Evolutionary conservation across 169 alveolate genomes (phyloP).

Genomic region (Plasmodium relictum): DNA sequence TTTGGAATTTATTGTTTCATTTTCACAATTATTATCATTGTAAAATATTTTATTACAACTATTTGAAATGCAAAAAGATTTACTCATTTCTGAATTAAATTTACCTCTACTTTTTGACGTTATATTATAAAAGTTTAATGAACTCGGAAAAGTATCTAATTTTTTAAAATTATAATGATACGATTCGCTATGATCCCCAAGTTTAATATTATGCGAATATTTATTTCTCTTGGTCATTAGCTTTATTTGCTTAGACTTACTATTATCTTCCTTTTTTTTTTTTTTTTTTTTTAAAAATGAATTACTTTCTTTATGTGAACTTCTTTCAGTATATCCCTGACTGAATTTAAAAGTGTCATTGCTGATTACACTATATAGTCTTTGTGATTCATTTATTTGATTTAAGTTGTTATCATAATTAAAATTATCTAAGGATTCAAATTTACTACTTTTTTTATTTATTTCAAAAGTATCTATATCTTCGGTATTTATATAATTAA

Average conservation of each 20-base stretch:
- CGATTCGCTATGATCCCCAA: too few species aligned
- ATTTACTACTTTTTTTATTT: background rate
- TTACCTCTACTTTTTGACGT: too few species aligned
- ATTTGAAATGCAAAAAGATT: background rate
- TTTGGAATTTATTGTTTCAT: conserved; percentile 29
- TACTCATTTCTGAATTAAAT: background rate
- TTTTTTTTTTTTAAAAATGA: background rate
- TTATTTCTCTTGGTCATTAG: too few species aligned
- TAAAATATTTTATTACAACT: conserved; percentile 8
- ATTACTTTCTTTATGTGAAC: background rate
- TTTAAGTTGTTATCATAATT: background rate
- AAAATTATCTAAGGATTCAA: background rate
- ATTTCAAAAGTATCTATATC: background rate
- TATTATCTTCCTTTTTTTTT: background rate
- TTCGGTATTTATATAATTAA: background rate
- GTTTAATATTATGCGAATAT: too few species aligned
- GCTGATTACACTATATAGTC: too few species aligned
- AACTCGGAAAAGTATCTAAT: too few species aligned
- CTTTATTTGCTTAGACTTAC: too few species aligned
- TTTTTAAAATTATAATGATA: too few species aligned
- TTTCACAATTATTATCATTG: background rate
- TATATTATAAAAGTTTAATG: too few species aligned
- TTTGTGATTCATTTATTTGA: background rate
- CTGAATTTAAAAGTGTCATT: background rate
- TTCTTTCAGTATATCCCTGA: background rate